A percentile compares a stretch with the other conserved stretches of the same genome.
Evolutionary conservation across 495 filamentous ascomycete species (phyloP).

Genomic region (Aspergillus ostianus): DNA sequence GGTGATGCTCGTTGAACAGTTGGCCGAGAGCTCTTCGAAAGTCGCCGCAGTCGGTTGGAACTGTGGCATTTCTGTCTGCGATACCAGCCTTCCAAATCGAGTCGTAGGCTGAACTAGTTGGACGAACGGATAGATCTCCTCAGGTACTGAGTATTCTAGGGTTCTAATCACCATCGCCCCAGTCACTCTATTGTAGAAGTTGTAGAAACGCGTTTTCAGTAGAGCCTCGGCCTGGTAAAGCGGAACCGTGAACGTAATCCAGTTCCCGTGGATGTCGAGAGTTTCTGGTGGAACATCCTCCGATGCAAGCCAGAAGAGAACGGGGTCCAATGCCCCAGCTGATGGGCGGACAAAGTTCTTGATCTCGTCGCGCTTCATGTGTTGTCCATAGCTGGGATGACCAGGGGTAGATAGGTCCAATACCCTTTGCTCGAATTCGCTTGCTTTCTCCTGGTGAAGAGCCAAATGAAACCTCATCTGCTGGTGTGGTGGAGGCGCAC

Average conservation of each 20-base stretch:
- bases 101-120: constrained; percentile 58
- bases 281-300: constrained; percentile 40
- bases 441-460: constrained; percentile 49
- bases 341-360: constrained; percentile 49
- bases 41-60: constrained; percentile 26
- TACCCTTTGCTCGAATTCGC: constrained; percentile 57
- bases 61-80: constrained; percentile 23
- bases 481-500: constrained; percentile 31
- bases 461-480: constrained; percentile 54
- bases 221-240: constrained; percentile 52
- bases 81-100: constrained; percentile 41
- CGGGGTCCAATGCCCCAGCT: constrained; percentile 34
- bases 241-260: constrained; percentile 53
- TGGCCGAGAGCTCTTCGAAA: constrained; percentile 27
- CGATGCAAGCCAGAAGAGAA: constrained; percentile 52
- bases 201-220: constrained; percentile 53
- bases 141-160: constrained; percentile 57
- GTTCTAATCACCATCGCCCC: constrained; percentile 48
- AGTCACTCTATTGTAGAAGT: constrained; percentile 42
- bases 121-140: constrained; percentile 42
- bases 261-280: constrained; percentile 51
- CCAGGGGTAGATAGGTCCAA: constrained; percentile 62
- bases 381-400: constrained; percentile 59
- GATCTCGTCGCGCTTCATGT: constrained; percentile 60
- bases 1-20: constrained; percentile 51